A percentile compares a stretch with the other conserved stretches of the same genome.
Evolutionary conservation across 805 yeast species (phyloP).

Genomic region (Dipodascus albidus): DNA sequence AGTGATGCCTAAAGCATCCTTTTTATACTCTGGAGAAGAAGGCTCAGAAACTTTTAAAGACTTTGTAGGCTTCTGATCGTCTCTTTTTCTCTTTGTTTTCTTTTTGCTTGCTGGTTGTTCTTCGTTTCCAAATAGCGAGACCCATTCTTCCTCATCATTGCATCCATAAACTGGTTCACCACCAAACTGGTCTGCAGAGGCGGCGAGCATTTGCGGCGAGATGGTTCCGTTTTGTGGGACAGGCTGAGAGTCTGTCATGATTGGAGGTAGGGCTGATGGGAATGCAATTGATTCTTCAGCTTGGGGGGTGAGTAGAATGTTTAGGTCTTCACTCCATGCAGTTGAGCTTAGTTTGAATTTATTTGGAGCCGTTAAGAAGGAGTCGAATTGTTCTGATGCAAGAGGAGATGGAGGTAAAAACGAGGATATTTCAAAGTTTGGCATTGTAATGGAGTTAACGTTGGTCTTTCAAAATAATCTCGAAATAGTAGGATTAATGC

Average conservation of each 20-base stretch:
- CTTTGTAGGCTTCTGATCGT: neutral
- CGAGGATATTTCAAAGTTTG: neutral
- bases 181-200: neutral
- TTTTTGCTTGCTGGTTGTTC: neutral
- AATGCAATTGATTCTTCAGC: neutral
- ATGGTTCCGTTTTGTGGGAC: neutral
- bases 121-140: neutral
- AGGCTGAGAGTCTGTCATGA: neutral
- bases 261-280: neutral
- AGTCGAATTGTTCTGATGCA: neutral
- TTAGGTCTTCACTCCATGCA: neutral
- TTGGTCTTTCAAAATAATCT: neutral
- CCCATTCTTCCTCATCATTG: neutral
- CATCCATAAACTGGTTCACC: neutral
- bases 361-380: neutral
- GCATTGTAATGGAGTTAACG: neutral
- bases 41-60: constrained; percentile 19
- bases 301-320: neutral
- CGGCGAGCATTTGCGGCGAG: neutral
- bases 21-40: constrained; percentile 31
- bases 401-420: neutral
- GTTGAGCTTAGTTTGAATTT: neutral
- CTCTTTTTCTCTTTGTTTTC: neutral
- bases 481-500: neutral
- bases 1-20: constrained; percentile 66